These are phyloP conservation scores for Talaromyces sp. DNA, from an alignment of 2,329 filamentous ascomycete species.

Conservation along the genomic window DNA sequence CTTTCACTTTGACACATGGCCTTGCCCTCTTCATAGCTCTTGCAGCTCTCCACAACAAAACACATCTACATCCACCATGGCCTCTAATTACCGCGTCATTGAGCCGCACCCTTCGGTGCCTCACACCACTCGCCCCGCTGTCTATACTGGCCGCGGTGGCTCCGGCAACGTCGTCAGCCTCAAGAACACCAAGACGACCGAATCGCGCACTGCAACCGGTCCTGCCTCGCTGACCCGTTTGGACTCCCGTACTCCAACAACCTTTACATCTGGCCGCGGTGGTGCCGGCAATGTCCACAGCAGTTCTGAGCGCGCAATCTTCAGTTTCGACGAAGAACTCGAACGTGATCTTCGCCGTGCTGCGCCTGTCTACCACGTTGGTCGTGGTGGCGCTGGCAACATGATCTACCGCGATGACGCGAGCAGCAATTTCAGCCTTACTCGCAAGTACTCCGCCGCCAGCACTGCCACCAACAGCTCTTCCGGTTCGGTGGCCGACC, in stretches of 20 bases:
- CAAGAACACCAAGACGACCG: constrained; percentile 55
- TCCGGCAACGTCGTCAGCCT: constrained; percentile 61
- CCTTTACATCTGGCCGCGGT: constrained; percentile 54
- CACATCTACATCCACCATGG: constrained; percentile 28
- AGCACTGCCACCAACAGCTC: constrained; percentile 42
- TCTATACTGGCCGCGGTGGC: constrained; percentile 60
- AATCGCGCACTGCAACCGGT: constrained; percentile 46
- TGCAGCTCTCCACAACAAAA: constrained; percentile 10
- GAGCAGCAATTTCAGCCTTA: constrained; percentile 30
- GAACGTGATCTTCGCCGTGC: constrained; percentile 58
- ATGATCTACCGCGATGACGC: constrained; percentile 35
- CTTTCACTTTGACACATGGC: constrained; percentile 10
- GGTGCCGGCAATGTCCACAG: constrained; percentile 60
- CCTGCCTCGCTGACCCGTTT: constrained; percentile 56
- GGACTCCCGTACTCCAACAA: constrained; percentile 44
- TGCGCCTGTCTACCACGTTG: constrained; percentile 66
- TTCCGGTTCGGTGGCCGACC: constrained; percentile 37
- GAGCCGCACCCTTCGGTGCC: constrained; percentile 65
- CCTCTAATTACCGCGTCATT: constrained; percentile 57
- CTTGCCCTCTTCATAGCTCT: constrained; percentile 15
- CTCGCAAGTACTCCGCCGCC: constrained; percentile 40
- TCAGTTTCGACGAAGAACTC: constrained; percentile 69
- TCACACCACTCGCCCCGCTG: constrained; percentile 49
- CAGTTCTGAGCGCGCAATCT: constrained; percentile 60
- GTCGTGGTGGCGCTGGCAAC: constrained; percentile 65